phyloP scores from a whole-genome alignment of 1,284 basidiomycete species.

The Phellinidium pouzarii region DNA sequence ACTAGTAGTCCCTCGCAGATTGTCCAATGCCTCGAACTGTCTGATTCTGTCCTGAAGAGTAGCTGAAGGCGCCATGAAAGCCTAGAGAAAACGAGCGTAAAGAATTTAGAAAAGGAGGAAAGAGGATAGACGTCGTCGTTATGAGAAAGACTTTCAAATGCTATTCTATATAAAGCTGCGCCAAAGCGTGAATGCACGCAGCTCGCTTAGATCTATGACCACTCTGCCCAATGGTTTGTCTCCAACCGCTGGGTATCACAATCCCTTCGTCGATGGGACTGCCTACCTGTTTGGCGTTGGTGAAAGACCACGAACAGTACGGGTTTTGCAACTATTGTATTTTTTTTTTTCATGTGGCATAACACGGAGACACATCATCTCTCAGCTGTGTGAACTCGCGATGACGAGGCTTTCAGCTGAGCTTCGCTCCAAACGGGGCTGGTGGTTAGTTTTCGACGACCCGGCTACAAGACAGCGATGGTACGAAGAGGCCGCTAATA shows the following conservation, averaged over 20 bases:
- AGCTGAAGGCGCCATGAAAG: conserved; percentile 13
- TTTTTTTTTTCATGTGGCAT: not conserved
- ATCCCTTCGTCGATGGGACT: conserved; percentile 42
- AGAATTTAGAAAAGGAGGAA: conserved; percentile 9
- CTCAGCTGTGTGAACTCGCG: conserved; percentile 41
- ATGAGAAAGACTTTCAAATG: not conserved
- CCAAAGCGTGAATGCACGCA: too few relatives aligned
- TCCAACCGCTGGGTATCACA: conserved; percentile 33
- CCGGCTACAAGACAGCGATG: conserved; percentile 28
- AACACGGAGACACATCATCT: not conserved
- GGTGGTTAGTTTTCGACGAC: conserved; percentile 35
- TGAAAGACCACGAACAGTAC: conserved; percentile 41
- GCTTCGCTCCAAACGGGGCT: conserved; percentile 34
- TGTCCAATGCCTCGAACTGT: conserved; percentile 14
- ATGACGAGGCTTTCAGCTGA: conserved; percentile 43
- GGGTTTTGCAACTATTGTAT: conserved; percentile 19
- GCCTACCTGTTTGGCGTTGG: conserved; percentile 28
- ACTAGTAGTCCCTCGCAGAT: not conserved
- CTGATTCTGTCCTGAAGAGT: conserved; percentile 16
- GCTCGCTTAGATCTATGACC: not conserved
- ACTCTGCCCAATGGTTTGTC: not conserved
- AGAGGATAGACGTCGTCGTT: not conserved
- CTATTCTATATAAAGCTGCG: not conserved
- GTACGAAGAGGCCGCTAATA: conserved; percentile 27
- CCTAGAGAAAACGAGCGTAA: conserved; percentile 6